Percentiles rank a stretch among this genome's conserved stretches.
Conservation (phyloP, 768 basidiomycete species). For the Trametes coccinea region DNA sequence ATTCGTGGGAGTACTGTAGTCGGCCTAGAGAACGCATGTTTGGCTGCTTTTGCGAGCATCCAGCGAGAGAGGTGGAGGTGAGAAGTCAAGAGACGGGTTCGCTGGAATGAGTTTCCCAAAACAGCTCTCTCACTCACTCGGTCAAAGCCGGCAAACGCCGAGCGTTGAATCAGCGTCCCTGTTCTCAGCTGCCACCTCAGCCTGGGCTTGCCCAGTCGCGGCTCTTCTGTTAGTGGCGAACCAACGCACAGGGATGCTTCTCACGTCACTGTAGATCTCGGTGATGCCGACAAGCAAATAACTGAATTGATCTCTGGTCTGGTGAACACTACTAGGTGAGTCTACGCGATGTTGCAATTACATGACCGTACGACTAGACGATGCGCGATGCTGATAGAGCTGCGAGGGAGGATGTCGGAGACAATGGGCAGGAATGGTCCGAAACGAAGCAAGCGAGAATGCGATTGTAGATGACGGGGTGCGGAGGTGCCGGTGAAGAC, state of each 20-base stretch:
- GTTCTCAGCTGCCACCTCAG: too few species aligned
- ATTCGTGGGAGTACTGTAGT: conserved; percentile 40
- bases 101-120: conserved; percentile 1
- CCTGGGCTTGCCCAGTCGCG: too few species aligned
- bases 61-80: conserved; percentile 19
- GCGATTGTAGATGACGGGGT: conserved; percentile 2
- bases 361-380: conserved; percentile 1
- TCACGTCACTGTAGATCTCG: too few species aligned
- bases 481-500: conserved; percentile 13
- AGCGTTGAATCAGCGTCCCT: not conserved
- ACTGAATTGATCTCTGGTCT: not conserved
- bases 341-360: conserved; percentile 14
- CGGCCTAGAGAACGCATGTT: conserved; percentile 43
- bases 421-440: not conserved
- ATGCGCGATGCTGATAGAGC: not conserved
- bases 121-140: not conserved
- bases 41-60: conserved; percentile 41
- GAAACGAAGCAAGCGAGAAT: conserved; percentile 5
- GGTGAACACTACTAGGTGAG: conserved; percentile 1
- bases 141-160: conserved; percentile 3
- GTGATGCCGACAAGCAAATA: too few species aligned
- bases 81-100: conserved; percentile 10
- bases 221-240: too few species aligned
- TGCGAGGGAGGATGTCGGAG: not conserved
- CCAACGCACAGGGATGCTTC: too few species aligned